Conservation (phyloP, 805 yeast species). For the Saccharomycopsis fodiens region DNA sequence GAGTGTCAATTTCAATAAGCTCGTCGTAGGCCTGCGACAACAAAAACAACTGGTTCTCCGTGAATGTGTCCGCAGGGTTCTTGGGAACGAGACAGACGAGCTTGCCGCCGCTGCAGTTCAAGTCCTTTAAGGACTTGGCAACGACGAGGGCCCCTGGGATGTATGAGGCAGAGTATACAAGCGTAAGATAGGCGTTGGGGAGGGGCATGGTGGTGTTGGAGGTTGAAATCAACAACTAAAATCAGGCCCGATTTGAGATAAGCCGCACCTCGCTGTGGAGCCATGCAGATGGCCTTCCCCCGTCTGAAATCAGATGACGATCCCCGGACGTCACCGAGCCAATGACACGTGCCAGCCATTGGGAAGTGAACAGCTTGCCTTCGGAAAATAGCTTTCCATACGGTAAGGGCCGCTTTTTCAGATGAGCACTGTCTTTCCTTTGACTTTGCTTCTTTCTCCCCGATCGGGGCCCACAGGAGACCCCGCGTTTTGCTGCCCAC, state of each 20-base stretch:
- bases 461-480: no score
- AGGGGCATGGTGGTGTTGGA: neutral
- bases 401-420: no score
- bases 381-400: no score
- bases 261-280: neutral
- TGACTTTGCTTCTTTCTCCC: no score
- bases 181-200: slow-evolving; percentile 33
- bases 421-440: no score
- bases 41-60: slow-evolving; percentile 1
- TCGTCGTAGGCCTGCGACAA: slow-evolving; percentile 1
- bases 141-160: slow-evolving; percentile 51
- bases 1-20: slow-evolving; percentile 2
- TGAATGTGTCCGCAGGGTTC: neutral
- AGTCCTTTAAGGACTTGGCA: slow-evolving; percentile 31
- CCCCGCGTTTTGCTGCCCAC: no score
- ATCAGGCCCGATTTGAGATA: neutral
- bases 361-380: no score
- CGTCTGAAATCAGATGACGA: neutral
- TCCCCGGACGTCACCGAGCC: no score
- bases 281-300: neutral
- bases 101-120: slow-evolving; percentile 3
- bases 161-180: slow-evolving; percentile 42
- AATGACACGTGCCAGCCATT: no score
- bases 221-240: neutral
- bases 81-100: slow-evolving; percentile 7